phyloP scores from a whole-genome alignment of 352 stramenopile species.

The Phytophthora crassamura region DNA sequence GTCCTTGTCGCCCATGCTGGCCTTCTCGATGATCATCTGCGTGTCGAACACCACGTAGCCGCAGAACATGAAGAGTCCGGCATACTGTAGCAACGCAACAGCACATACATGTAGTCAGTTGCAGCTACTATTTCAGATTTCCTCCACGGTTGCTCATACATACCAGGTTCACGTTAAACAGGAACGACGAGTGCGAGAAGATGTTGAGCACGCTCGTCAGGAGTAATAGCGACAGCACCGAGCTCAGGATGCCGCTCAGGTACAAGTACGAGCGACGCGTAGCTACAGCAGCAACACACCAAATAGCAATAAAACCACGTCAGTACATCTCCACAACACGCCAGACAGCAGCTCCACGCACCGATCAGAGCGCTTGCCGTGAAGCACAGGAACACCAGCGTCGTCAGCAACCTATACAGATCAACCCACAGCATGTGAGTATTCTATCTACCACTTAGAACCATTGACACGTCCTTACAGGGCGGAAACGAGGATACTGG shows the following conservation, averaged over 20 bases:
- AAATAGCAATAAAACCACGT: neutral
- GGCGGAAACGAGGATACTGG: conserved; percentile 78
- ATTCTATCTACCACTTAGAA: neutral
- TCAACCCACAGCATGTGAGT: conserved; percentile 1
- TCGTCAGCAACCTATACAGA: conserved; percentile 64
- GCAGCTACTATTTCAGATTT: neutral
- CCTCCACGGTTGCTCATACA: neutral
- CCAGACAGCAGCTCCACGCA: conserved; percentile 27
- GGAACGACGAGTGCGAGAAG: conserved; percentile 61
- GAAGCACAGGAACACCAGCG: conserved; percentile 89
- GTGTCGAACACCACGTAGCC: conserved; percentile 92
- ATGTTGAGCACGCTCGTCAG: conserved; percentile 63
- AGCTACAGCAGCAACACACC: conserved; percentile 36
- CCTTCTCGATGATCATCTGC: conserved; percentile 93
- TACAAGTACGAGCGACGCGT: conserved; percentile 87
- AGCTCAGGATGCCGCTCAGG: conserved; percentile 79
- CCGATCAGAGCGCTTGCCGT: conserved; percentile 75
- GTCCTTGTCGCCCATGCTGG: conserved; percentile 81
- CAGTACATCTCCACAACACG: neutral
- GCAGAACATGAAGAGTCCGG: conserved; percentile 88
- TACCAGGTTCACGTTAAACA: conserved; percentile 74
- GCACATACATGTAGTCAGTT: conserved; percentile 1
- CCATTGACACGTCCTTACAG: conserved; percentile 46
- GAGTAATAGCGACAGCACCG: conserved; percentile 61
- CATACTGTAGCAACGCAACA: conserved; percentile 52